Base-by-base conservation (phyloP, 768 basidiomycete genomes). In the Suillus americanus region DNA sequence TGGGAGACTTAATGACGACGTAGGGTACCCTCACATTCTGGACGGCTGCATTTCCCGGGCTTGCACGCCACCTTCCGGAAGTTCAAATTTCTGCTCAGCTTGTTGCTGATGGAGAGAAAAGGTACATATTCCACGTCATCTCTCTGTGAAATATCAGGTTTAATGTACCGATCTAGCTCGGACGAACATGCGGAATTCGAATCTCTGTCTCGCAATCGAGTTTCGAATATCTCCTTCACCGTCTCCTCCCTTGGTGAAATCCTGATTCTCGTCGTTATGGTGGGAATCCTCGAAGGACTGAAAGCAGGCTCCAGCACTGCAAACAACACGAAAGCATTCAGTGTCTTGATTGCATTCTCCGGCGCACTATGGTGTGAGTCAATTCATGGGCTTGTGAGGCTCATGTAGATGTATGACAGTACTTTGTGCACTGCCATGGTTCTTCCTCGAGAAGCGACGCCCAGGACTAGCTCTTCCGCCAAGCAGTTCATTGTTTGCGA, bases 311-410 rank as follows among this genome's bases (percentile, higher is more conserved):
- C 79, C 66, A 91, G 84, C 69, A 83, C 83, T 0, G 85, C 88
- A 63, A 89, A 89, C 73, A 92, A 92, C 70, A 92, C 89, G 3
- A 88, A 82, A 66, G 87, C 88, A 3, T 88, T 92, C 71, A 91
- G 89, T 69, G 83, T 86, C 13, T 77, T 92, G n/a, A 89, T 91
- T 66, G 91, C 91, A 0, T 92, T 91, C 73, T 83, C 89, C 20
- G 90, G 90, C 1, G 90, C 84, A n/a, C 81, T 89, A 9, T 92
- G 91, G 90, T 66, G 89, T 88, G 72, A 57, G 87, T 79, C 13
- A 28, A 33, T 48, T 55, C 18, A 30, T 28, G 63, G 55, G 37
- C 7, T 33, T 33, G 51, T 55, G 18, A 16, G 46, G 38, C 57
- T 62, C 14, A 62, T 59, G 25, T 48, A 12, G 38, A 57, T 16